phyloP scores from a whole-genome alignment of 2,329 filamentous ascomycete species.

The Coccinonectria pachysandricola region DNA sequence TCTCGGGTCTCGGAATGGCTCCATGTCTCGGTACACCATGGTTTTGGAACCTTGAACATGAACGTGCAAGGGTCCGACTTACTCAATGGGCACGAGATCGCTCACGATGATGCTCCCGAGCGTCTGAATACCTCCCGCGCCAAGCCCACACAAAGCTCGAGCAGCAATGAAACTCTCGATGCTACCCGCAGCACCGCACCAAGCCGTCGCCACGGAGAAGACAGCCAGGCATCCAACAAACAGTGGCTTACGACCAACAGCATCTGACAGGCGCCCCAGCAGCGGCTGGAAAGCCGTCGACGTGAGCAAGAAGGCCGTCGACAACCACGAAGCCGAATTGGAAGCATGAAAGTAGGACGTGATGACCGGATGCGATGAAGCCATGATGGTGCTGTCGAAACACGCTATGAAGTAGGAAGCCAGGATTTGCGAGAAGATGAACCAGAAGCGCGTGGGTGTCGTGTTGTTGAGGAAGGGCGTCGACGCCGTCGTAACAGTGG shows the following conservation, averaged over 20 bases:
- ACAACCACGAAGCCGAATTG: constrained; percentile 74
- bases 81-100: constrained; percentile 65
- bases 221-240: constrained; percentile 54
- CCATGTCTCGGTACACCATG: too few species aligned
- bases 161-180: constrained; percentile 64
- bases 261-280: constrained; percentile 64
- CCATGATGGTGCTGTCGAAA: constrained; percentile 76
- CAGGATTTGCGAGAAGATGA: constrained; percentile 50
- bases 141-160: constrained; percentile 60
- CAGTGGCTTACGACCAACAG: constrained; percentile 55
- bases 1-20: not conserved
- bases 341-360: constrained; percentile 70
- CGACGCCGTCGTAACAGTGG: constrained; percentile 5
- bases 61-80: constrained; percentile 18
- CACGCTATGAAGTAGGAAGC: constrained; percentile 47
- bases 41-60: too few species aligned
- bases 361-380: constrained; percentile 69
- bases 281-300: constrained; percentile 68
- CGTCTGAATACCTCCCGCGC: constrained; percentile 60
- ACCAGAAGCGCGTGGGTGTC: constrained; percentile 44
- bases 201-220: constrained; percentile 55
- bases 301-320: constrained; percentile 67
- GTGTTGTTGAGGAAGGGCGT: constrained; percentile 35
- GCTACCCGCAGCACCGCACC: constrained; percentile 57
- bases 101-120: constrained; percentile 62